These are phyloP conservation scores for Parascedosporium putredinis DNA, from an alignment of 2,329 filamentous ascomycete genomes.

Conservation along the genomic window DNA sequence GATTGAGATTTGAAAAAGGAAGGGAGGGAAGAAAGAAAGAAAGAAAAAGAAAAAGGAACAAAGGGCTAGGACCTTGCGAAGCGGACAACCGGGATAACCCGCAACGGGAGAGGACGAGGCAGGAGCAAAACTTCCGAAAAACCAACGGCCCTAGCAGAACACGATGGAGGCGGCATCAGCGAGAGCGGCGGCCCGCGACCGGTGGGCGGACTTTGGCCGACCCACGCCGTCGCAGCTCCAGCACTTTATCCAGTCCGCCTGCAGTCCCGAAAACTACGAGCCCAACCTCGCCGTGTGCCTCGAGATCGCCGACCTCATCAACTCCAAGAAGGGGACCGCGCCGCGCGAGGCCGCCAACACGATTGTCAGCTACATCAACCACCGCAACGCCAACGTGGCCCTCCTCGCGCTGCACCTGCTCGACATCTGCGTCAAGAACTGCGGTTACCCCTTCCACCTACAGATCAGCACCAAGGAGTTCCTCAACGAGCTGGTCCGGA, in stretches of 20 bases:
- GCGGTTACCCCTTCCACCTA: slow-evolving; percentile 96
- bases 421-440: slow-evolving; percentile 99
- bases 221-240: slow-evolving; percentile 78
- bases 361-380: slow-evolving; percentile 91
- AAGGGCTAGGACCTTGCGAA: too few relatives aligned
- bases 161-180: slow-evolving; percentile 90
- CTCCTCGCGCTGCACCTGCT: slow-evolving; percentile 83
- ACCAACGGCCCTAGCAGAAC: too few relatives aligned
- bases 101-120: too few relatives aligned
- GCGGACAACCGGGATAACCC: too few relatives aligned
- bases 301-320: slow-evolving; percentile 93
- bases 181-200: slow-evolving; percentile 88
- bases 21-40: not conserved
- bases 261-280: slow-evolving; percentile 95
- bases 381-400: slow-evolving; percentile 91
- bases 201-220: slow-evolving; percentile 74
- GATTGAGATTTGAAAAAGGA: too few relatives aligned
- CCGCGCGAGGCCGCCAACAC: slow-evolving; percentile 89
- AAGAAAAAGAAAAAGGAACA: not conserved
- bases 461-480: slow-evolving; percentile 99
- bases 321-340: slow-evolving; percentile 91
- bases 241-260: slow-evolving; percentile 91
- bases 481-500: slow-evolving; percentile 90
- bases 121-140: too few relatives aligned
- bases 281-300: slow-evolving; percentile 93